Evolutionary conservation across 306 rosid genomes (phyloP).

Genomic region (Cyamopsis tetragonoloba): DNA sequence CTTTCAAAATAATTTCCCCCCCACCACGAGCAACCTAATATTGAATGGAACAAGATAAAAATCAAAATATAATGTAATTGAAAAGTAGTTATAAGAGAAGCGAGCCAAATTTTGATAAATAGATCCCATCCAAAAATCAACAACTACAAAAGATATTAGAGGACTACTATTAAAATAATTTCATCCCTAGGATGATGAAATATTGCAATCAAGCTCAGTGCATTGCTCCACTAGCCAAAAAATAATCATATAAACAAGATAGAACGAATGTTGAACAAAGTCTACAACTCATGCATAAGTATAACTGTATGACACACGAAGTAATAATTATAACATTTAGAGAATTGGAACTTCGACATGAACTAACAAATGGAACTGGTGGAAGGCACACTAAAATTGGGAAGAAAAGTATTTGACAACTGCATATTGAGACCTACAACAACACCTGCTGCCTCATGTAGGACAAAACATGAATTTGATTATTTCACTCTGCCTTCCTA

Average conservation of each 20-base stretch:
- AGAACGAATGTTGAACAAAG: neutral
- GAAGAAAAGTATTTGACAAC: neutral
- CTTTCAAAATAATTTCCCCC: constrained; percentile 67
- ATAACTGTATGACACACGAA: neutral
- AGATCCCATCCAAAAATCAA: neutral
- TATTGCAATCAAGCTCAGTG: neutral
- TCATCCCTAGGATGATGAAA: constrained; percentile 1
- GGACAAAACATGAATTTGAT: neutral
- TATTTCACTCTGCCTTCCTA: neutral
- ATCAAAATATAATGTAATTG: neutral
- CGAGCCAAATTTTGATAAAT: neutral
- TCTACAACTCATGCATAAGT: neutral
- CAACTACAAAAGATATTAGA: neutral
- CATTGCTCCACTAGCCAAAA: neutral
- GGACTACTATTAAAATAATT: neutral
- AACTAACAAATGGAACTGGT: neutral
- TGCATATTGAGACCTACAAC: neutral
- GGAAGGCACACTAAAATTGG: neutral
- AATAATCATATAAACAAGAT: neutral
- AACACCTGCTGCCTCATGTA: neutral
- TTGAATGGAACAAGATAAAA: constrained; percentile 2
- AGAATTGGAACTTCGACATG: neutral
- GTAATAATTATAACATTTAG: neutral
- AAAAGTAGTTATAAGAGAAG: neutral
- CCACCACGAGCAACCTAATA: constrained; percentile 84